Conservation (phyloP, 805 yeast species). For the Teunomyces aglyptinius region DNA sequence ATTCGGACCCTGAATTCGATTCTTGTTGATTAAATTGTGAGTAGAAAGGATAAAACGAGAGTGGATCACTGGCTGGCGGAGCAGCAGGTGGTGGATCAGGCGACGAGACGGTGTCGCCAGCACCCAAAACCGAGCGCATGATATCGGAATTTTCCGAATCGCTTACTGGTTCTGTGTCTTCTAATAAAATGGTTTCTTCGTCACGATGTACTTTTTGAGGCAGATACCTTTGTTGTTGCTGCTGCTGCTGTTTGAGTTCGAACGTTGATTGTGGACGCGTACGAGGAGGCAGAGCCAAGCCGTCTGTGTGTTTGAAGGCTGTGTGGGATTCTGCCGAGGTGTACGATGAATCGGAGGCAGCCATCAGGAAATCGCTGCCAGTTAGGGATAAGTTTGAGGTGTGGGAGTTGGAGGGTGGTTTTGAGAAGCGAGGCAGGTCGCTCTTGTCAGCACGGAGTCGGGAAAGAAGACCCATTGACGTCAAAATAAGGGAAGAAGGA, state of each 20-base stretch:
- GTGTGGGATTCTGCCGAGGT: slow-evolving; percentile 24
- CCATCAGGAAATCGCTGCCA: slow-evolving; percentile 35
- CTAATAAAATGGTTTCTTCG: not conserved
- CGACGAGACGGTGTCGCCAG: not conserved
- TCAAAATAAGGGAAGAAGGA: not conserved
- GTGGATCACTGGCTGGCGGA: not conserved
- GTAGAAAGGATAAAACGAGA: slow-evolving; percentile 1
- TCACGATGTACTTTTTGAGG: not conserved
- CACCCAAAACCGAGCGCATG: not conserved
- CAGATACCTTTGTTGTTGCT: not conserved
- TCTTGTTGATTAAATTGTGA: slow-evolving; percentile 7
- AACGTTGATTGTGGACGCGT: not conserved
- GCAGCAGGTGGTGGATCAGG: not conserved
- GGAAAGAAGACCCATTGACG: slow-evolving; percentile 23
- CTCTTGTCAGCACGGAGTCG: slow-evolving; percentile 14
- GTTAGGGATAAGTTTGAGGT: slow-evolving; percentile 16
- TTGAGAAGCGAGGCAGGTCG: slow-evolving; percentile 1
- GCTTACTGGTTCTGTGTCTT: not conserved
- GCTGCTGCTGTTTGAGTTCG: not conserved
- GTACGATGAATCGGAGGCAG: slow-evolving; percentile 29
- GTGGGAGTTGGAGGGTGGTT: slow-evolving; percentile 13
- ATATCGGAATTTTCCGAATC: not conserved
- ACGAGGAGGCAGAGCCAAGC: not conserved
- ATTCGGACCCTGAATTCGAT: slow-evolving; percentile 10
- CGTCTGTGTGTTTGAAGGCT: not conserved